Evolutionary conservation across 1,284 basidiomycete species (phyloP), one percentile per base, ranked within the genome.

Genomic region (Chalciporus sp.): DNA sequence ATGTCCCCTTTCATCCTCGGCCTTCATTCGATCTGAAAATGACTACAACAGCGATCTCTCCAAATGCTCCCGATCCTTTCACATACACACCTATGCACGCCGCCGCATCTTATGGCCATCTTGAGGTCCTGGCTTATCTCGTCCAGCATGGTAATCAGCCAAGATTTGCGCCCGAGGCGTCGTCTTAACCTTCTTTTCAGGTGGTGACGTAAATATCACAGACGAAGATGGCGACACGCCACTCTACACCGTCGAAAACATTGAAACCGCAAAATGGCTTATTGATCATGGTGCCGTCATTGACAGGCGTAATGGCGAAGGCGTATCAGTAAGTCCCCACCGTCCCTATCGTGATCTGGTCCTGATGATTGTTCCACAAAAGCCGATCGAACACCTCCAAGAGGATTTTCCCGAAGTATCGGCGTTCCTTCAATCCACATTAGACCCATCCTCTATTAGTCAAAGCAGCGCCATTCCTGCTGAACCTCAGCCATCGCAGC

Each of bases 31-130:
- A 7, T 47, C 69, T 71, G 61, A 71, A 59, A 65, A 47, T 55
- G 57, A 61, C 60, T 61, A 62, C 62, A 56, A 58, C 68, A 88
- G 92, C 85, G 26, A 65, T 87, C 39, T 86, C 86, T 11, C 86
- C 93, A 14, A 94, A 95, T 65, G 78, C 74, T 9, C 84, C 85
- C 19, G 94, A 96, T 67, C 68, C 74, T 7, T 83, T 87, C 72
- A 88, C 90, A 19, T 96, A 96, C 72, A 94, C 94, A 0, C 92
- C 94, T 11, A 90, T 97, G 85, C 94, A 97, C 72, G 95, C 94
- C n/a, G 94, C 94, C 7, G 94, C 93, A 0, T 96, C 94, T 1
- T 97, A 95, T 70, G 90, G 84, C 10, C 94, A 94, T 49, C 66
- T 89, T 16, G 74, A 88, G 39, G 72, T 95, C 42, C 76, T 97